Base-by-base conservation (phyloP, 345 rosid genomes). In the Eucalyptus pauciflora region DNA sequence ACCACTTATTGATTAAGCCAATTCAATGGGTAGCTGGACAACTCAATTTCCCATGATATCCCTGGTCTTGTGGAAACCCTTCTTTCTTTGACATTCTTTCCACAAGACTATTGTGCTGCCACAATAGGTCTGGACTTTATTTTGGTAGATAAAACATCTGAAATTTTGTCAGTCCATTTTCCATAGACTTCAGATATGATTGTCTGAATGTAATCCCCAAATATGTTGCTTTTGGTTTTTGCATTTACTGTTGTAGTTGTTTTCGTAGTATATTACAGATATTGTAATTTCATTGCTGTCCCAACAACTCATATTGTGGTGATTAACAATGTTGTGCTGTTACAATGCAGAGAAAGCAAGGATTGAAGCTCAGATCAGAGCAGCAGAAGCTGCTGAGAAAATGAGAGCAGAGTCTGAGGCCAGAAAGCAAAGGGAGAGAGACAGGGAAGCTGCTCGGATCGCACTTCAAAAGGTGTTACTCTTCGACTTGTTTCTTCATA, bases 361-460 rank as follows among this genome's bases (percentile, higher is more conserved):
- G 91, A 95, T 96, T 86, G 99, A 95, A 92, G 96, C 98, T 5
- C 95, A 94, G 89, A 94, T 96, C 25, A 90, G 88, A 93, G 97
- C 96, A 51, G 96, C 97, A 48, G 94, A 92, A 93, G 92, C 92
- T 88, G 96, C 97, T 79, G 79, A 92, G 8, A 91, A 88, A 87
- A 90, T 69, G 91, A 93, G 92, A 91, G 94, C 92, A 79, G 95
- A 95, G 91, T 88, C 85, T 6, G 97, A 97, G 89, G 71, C 91
- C 91, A 97, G 90, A 92, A 90, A 85, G 89, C 93, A 92, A 85
- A 93, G 98, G 29, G 96, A 94, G 91, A 95, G 86, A 56, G 93
- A 95, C 86, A 92, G 97, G 88, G 96, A 96, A 91, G 97, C 97
- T 43, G 97, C 98, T 76, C 96, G 99, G 79, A 89, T 91, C 81